Evolutionary conservation across 192 early-diverging fungal species (phyloP), one percentile per base, ranked within the genome.

Genomic region (Rhizophagus sp.): DNA sequence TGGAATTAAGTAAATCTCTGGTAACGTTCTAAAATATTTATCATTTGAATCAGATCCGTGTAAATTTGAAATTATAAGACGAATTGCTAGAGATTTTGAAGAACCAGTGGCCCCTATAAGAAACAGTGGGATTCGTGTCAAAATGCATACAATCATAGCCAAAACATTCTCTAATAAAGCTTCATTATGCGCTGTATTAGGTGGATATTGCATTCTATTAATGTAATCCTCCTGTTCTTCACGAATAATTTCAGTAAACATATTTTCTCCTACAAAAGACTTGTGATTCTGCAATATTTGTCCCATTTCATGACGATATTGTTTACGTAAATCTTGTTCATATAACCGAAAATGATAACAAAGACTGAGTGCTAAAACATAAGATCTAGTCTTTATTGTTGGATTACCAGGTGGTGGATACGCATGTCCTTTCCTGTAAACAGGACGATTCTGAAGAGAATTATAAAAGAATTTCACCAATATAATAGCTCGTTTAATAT

Each of bases 51-150:
- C 78, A 49, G 27, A 33, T 30, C 78, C 78, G 9, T 68, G 78
- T 17, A 79, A 67, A 71, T 79, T 79, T 11, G 9, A 41, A 30
- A 39, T 79, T 19, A 79, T 39, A n/a, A 79, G 39, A 4, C 57
- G 66, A 30, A 79, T 62, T 30, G 78, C 65, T 39, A 79, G 27
- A 15, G 78, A 79, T 69, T 79, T 79, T 7, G 78, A 79, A 9
- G 47, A 49, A 1, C 78, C 68, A 17, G 78, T 2, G 1, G 44
- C 68, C 4, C 78, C 78, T 41, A 79, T 69, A 34, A 79, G 24
- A 69, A 79, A 72, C 8, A 79, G 0, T 0, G 78, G 78, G 34
- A 78, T 78, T 17, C 5, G 5, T 5, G 62, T 78, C 64, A 78
- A 39, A 24, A 78, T 78, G 15, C 76, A 78, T 71, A 69, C 76